Evolutionary conservation across 805 yeast species (phyloP).

Genomic region (Zygosaccharomyces pseudorouxii): DNA sequence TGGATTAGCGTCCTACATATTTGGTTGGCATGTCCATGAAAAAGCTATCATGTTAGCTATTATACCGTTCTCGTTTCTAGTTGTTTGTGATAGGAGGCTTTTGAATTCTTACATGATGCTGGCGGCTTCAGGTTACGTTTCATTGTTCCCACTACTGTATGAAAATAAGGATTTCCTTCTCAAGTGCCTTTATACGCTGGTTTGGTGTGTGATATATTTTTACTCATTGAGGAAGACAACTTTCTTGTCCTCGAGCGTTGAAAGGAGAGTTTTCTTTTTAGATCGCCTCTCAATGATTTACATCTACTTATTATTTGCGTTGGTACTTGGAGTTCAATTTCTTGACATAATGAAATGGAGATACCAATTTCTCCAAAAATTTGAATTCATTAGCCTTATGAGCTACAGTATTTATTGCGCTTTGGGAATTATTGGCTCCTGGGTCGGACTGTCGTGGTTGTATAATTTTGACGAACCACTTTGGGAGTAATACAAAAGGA

Average conservation of each 20-base stretch:
- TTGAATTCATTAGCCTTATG: constrained; percentile 77
- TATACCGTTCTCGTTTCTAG: constrained; percentile 79
- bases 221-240: constrained; percentile 69
- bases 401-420: constrained; percentile 81
- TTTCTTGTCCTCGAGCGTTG: constrained; percentile 38
- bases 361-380: constrained; percentile 49
- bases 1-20: constrained; percentile 84
- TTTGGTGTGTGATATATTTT: constrained; percentile 79
- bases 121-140: constrained; percentile 76
- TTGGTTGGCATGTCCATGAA: constrained; percentile 99
- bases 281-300: constrained; percentile 69
- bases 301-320: constrained; percentile 59
- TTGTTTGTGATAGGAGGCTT: constrained; percentile 64
- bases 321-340: constrained; percentile 46
- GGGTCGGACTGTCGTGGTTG: constrained; percentile 86
- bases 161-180: constrained; percentile 76
- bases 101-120: constrained; percentile 67
- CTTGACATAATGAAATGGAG: constrained; percentile 54
- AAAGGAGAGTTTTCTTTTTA: constrained; percentile 53
- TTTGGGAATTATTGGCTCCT: constrained; percentile 75
- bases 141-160: constrained; percentile 80
- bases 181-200: constrained; percentile 69
- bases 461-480: constrained; percentile 77
- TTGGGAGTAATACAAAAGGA: constrained; percentile 39
- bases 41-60: constrained; percentile 90